Conservation (phyloP, 306 rosid species). For the Arachis hypogaea region DNA sequence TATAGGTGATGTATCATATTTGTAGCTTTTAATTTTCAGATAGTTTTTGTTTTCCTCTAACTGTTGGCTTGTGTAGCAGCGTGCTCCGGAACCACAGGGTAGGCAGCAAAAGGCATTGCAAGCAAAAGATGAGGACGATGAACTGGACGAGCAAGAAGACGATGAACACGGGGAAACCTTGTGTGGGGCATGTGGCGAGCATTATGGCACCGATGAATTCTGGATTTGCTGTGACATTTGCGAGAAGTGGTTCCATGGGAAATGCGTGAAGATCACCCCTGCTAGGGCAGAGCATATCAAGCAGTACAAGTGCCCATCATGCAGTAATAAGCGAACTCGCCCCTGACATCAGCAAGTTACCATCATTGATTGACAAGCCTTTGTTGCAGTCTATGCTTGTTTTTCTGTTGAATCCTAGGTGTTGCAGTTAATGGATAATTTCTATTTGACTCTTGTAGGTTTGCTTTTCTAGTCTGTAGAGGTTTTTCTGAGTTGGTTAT, state of each 20-base stretch:
- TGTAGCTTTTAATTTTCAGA: slow-evolving; percentile 13
- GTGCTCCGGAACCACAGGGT: slow-evolving; percentile 57
- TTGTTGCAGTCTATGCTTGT: slow-evolving; percentile 41
- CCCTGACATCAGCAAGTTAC: slow-evolving; percentile 42
- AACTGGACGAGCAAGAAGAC: slow-evolving; percentile 70
- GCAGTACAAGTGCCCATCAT: slow-evolving; percentile 97
- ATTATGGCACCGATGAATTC: slow-evolving; percentile 81
- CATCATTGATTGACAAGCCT: slow-evolving; percentile 18
- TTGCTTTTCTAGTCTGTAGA: slow-evolving; percentile 47
- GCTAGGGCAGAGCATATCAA: slow-evolving; percentile 92
- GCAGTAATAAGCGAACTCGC: slow-evolving; percentile 89
- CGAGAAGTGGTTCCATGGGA: slow-evolving; percentile 94
- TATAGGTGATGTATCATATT: slow-evolving; percentile 18
- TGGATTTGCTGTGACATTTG: slow-evolving; percentile 97
- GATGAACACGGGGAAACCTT: slow-evolving; percentile 90
- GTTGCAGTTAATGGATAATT: slow-evolving; percentile 46
- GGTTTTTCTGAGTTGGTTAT: slow-evolving; percentile 41
- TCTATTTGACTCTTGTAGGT: slow-evolving; percentile 38
- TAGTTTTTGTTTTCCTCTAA: slow-evolving; percentile 29
- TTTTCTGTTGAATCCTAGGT: slow-evolving; percentile 36
- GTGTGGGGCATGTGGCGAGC: slow-evolving; percentile 91
- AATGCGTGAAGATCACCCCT: slow-evolving; percentile 93
- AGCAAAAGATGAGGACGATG: slow-evolving; percentile 71
- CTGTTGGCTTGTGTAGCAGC: slow-evolving; percentile 49
- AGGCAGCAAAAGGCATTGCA: slow-evolving; percentile 50